Percentiles rank a stretch among this genome's conserved stretches.
Conservation (phyloP, 495 filamentous ascomycete genomes). For the Elaphomyces granulatus region DNA sequence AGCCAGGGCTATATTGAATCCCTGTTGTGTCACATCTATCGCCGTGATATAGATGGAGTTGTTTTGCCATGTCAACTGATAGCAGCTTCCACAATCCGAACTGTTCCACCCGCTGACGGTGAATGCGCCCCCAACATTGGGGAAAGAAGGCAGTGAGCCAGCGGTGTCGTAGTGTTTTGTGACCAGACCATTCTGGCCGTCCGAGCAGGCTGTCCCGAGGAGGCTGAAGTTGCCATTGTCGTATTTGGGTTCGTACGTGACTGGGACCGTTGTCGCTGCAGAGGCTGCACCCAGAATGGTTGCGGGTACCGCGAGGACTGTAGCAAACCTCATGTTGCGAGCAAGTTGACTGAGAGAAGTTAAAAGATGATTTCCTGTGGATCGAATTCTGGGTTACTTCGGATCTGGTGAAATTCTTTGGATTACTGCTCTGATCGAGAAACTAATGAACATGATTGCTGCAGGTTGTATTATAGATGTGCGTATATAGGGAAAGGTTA, state of each 20-base stretch:
- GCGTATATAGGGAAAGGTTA: too few relatives aligned
- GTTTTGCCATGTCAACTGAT: conserved; percentile 42
- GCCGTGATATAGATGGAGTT: conserved; percentile 50
- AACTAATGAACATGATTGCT: too few relatives aligned
- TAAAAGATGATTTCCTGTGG: too few relatives aligned
- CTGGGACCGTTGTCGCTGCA: conserved; percentile 11
- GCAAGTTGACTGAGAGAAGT: too few relatives aligned
- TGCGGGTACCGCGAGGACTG: background rate
- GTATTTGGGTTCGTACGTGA: conserved; percentile 26
- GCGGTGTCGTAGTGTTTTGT: conserved; percentile 56
- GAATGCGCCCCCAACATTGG: conserved; percentile 46
- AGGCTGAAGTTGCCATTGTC: conserved; percentile 32
- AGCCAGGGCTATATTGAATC: conserved; percentile 48
- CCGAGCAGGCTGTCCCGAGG: conserved; percentile 44
- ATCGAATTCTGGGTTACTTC: too few relatives aligned
- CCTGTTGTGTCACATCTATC: conserved; percentile 44
- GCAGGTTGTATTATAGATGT: too few relatives aligned
- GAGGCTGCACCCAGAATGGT: background rate
- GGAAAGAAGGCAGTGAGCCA: conserved; percentile 38
- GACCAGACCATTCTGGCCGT: conserved; percentile 45
- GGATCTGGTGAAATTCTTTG: too few relatives aligned
- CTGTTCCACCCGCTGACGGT: conserved; percentile 46
- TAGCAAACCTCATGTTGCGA: too few relatives aligned
- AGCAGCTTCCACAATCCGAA: conserved; percentile 55
- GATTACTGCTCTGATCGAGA: too few relatives aligned